phyloP scores from a whole-genome alignment of 352 stramenopile genomes.

The Phytophthora syringae region DNA sequence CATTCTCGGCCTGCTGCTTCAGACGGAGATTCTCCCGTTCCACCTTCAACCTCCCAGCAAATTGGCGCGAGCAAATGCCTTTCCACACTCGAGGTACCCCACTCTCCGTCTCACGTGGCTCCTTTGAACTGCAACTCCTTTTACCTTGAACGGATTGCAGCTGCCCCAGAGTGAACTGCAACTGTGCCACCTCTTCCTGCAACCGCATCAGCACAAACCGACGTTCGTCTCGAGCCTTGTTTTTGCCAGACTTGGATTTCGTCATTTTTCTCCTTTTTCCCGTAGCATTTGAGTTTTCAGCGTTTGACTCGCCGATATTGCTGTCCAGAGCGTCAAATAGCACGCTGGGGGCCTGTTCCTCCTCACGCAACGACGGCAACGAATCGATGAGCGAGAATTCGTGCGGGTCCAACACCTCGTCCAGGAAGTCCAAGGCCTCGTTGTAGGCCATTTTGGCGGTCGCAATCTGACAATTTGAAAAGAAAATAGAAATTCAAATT shows the following conservation, averaged over 20 bases:
- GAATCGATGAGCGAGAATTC: background rate
- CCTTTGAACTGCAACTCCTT: conserved; percentile 11
- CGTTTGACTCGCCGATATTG: background rate
- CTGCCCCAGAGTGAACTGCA: conserved; percentile 23
- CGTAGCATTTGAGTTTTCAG: background rate
- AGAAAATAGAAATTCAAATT: too few relatives aligned
- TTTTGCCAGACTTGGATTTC: conserved; percentile 14
- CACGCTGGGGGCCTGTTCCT: conserved; percentile 12
- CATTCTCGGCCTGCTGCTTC: conserved; percentile 20
- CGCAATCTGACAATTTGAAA: background rate
- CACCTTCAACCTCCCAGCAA: conserved; percentile 5
- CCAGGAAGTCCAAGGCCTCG: background rate
- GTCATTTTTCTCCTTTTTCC: background rate
- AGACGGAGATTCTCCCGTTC: conserved; percentile 32
- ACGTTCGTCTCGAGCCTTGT: conserved; percentile 30
- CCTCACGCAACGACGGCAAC: conserved; percentile 1
- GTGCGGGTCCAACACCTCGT: background rate
- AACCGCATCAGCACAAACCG: conserved; percentile 19
- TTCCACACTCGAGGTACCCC: conserved; percentile 19
- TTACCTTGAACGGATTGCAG: conserved; percentile 3
- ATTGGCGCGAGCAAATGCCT: conserved; percentile 14
- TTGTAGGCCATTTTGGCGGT: background rate
- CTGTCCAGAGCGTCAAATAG: conserved; percentile 15
- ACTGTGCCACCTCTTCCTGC: conserved; percentile 9
- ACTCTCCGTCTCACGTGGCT: background rate